Evolutionary conservation across 2,329 filamentous ascomycete genomes (phyloP).

Genomic region (Xylariaceae sp.): DNA sequence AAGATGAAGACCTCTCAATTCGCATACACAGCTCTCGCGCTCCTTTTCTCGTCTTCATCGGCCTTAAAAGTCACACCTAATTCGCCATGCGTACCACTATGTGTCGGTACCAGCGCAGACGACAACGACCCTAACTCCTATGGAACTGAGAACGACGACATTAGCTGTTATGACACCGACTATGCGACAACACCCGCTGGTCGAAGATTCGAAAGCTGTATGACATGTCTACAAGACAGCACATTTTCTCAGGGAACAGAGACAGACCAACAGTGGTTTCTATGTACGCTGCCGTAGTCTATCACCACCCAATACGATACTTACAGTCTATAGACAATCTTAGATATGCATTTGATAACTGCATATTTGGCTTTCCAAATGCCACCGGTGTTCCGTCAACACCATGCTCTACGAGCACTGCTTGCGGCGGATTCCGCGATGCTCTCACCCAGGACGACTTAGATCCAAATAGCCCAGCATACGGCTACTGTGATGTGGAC

Average conservation of each 20-base stretch:
- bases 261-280: conserved; percentile 53
- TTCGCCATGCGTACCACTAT: conserved; percentile 51
- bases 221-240: conserved; percentile 52
- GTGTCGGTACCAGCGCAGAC: conserved; percentile 40
- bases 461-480: conserved; percentile 34
- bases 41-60: conserved; percentile 17
- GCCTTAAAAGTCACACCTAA: conserved; percentile 49
- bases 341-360: conserved; percentile 49
- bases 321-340: conserved; percentile 44
- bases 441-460: conserved; percentile 40
- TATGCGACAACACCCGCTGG: conserved; percentile 38
- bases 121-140: conserved; percentile 44
- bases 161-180: conserved; percentile 45
- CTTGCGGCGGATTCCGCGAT: conserved; percentile 43
- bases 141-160: conserved; percentile 41
- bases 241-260: conserved; percentile 43
- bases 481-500: conserved; percentile 44
- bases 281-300: conserved; percentile 41
- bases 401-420: conserved; percentile 48
- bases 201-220: conserved; percentile 45
- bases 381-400: conserved; percentile 40
- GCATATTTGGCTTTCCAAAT: conserved; percentile 50
- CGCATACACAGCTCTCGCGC: conserved; percentile 18
- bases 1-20: conserved; percentile 26
- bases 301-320: background rate